These are phyloP conservation scores for Teratosphaeria nubilosa DNA, from an alignment of 2,329 filamentous ascomycete species.

Conservation along the genomic window DNA sequence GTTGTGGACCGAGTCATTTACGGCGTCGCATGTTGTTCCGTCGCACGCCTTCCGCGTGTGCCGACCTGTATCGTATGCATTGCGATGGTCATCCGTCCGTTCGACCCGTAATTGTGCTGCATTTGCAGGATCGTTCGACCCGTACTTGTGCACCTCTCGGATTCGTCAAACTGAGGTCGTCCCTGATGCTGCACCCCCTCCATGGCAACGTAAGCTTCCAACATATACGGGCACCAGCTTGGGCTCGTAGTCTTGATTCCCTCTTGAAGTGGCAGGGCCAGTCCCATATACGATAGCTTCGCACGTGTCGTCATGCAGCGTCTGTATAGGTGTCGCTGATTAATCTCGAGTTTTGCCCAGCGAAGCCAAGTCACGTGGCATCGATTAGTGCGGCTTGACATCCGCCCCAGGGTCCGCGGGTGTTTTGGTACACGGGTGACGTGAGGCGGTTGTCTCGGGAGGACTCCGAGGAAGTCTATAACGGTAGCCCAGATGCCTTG, in stretches of 20 bases:
- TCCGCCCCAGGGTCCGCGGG: neutral
- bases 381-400: neutral
- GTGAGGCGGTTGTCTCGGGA: too few species aligned
- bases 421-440: neutral
- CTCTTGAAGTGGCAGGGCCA: neutral
- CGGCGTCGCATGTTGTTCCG: neutral
- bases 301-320: neutral
- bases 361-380: neutral
- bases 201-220: too few species aligned
- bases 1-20: neutral
- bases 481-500: too few species aligned
- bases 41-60: neutral
- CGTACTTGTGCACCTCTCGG: too few species aligned
- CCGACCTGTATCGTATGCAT: neutral
- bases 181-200: too few species aligned
- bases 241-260: too few species aligned
- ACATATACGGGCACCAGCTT: too few species aligned
- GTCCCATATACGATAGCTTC: neutral
- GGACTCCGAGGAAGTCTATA: too few species aligned
- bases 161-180: too few species aligned
- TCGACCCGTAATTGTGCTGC: neutral
- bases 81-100: neutral
- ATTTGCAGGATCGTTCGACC: neutral
- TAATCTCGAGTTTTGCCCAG: neutral
- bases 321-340: neutral